Percentiles rank a stretch among this genome's conserved stretches.
phyloP scores from a whole-genome alignment of 441 rosid species.

The Adansonia rubrostipa region DNA sequence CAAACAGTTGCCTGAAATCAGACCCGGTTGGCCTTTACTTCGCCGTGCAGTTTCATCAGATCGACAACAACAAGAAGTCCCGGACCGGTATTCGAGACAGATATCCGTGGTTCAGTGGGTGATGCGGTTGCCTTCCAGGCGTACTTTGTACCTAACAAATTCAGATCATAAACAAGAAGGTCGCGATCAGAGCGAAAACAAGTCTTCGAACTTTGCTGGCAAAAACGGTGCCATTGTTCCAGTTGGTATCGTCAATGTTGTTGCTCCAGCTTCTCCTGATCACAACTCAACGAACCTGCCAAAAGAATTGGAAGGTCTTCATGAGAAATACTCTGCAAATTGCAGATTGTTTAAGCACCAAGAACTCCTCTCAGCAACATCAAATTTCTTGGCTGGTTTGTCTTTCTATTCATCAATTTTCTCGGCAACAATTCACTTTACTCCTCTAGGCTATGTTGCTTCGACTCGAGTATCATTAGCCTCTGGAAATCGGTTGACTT shows the following conservation, averaged over 20 bases:
- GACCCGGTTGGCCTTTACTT: conserved; percentile 76
- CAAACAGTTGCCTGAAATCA: conserved; percentile 47
- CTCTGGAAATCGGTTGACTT: neutral
- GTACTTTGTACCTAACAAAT: conserved; percentile 24
- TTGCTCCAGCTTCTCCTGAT: conserved; percentile 39
- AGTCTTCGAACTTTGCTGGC: conserved; percentile 37
- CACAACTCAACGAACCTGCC: conserved; percentile 45
- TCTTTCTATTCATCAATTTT: conserved; percentile 29
- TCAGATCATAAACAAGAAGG: conserved; percentile 36
- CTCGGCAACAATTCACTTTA: conserved; percentile 15
- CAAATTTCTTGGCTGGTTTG: conserved; percentile 62
- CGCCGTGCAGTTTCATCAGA: conserved; percentile 44
- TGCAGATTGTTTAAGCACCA: conserved; percentile 63
- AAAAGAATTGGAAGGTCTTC: conserved; percentile 54
- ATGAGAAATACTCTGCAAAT: conserved; percentile 58
- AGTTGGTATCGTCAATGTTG: conserved; percentile 48
- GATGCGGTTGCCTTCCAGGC: conserved; percentile 59
- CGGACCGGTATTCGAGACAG: conserved; percentile 47
- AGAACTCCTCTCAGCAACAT: conserved; percentile 64
- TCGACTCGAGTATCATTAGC: conserved; percentile 8
- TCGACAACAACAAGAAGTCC: conserved; percentile 26
- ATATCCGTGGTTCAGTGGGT: conserved; percentile 78
- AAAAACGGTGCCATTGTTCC: conserved; percentile 22
- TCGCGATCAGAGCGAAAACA: conserved; percentile 20
- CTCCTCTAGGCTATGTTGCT: conserved; percentile 17